Evolutionary conservation across 2,329 filamentous ascomycete species (phyloP).

Genomic region (Nothophaeocryptopus gaeumannii): DNA sequence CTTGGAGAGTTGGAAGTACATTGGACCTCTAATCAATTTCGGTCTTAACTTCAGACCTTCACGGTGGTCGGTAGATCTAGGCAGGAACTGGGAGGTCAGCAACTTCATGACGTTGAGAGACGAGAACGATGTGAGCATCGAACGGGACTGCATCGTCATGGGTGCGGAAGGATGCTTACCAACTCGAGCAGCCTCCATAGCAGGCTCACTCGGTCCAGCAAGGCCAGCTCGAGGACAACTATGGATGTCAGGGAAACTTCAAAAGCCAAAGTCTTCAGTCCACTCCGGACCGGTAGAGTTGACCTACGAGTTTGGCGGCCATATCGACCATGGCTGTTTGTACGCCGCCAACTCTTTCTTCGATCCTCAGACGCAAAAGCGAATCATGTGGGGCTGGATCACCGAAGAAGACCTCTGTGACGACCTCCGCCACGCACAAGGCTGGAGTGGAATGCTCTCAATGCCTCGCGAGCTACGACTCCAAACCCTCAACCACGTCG

Average conservation of each 20-base stretch:
- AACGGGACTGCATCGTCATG: slow-evolving; percentile 45
- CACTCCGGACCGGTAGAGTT: slow-evolving; percentile 24
- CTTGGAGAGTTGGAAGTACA: slow-evolving; percentile 45
- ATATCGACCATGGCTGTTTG: slow-evolving; percentile 49
- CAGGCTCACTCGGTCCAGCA: slow-evolving; percentile 26
- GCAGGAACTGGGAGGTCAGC: slow-evolving; percentile 53
- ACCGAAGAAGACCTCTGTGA: slow-evolving; percentile 51
- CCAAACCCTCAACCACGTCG: slow-evolving; percentile 39
- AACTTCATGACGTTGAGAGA: slow-evolving; percentile 47
- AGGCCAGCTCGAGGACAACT: slow-evolving; percentile 36
- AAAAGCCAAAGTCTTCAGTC: neutral
- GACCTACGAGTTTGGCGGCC: slow-evolving; percentile 43
- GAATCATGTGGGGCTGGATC: slow-evolving; percentile 52
- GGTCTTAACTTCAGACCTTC: slow-evolving; percentile 41
- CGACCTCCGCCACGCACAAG: slow-evolving; percentile 43
- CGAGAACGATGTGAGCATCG: slow-evolving; percentile 23
- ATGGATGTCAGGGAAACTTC: slow-evolving; percentile 45
- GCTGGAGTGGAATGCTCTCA: slow-evolving; percentile 51
- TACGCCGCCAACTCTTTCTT: slow-evolving; percentile 52
- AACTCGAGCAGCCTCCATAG: slow-evolving; percentile 11
- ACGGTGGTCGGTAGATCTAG: slow-evolving; percentile 51
- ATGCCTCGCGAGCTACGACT: slow-evolving; percentile 47
- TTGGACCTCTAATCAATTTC: slow-evolving; percentile 44
- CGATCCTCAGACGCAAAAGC: slow-evolving; percentile 42
- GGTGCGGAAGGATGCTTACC: slow-evolving; percentile 46